A percentile compares a stretch with the other conserved stretches of the same genome.
Evolutionary conservation across 176 grass and related monocot species (phyloP).

Genomic region (Poa pratensis): DNA sequence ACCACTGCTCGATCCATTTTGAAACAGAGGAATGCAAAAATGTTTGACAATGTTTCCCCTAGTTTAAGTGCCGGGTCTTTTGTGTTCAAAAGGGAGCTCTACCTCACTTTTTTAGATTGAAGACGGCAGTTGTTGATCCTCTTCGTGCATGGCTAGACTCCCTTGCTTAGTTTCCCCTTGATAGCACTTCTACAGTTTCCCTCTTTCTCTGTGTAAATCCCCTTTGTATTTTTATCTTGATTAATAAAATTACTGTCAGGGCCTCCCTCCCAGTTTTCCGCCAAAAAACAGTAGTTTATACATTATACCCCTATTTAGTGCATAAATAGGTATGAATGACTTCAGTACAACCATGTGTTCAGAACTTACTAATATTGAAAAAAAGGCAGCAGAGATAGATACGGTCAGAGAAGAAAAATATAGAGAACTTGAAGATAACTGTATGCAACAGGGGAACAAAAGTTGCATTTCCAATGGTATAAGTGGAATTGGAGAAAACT

Average conservation of each 20-base stretch:
- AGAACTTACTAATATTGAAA: neutral
- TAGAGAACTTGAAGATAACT: neutral
- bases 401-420: slow-evolving; percentile 6
- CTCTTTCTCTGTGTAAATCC: no score
- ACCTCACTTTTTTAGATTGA: neutral
- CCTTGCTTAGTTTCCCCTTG: neutral
- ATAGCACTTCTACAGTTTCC: neutral
- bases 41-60: neutral
- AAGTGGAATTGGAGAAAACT: neutral
- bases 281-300: neutral
- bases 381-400: slow-evolving; percentile 1
- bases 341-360: neutral
- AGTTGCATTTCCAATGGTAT: neutral
- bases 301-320: neutral
- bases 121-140: neutral
- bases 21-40: neutral
- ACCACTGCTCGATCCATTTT: neutral
- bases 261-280: neutral
- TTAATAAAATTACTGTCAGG: neutral
- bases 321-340: neutral
- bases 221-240: no score
- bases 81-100: neutral
- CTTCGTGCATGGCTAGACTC: neutral
- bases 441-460: slow-evolving; percentile 16
- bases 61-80: neutral